Evolutionary conservation across 2,329 filamentous ascomycete genomes (phyloP), one percentile per base, ranked within the genome.

Genomic region (Massarina eburnea): DNA sequence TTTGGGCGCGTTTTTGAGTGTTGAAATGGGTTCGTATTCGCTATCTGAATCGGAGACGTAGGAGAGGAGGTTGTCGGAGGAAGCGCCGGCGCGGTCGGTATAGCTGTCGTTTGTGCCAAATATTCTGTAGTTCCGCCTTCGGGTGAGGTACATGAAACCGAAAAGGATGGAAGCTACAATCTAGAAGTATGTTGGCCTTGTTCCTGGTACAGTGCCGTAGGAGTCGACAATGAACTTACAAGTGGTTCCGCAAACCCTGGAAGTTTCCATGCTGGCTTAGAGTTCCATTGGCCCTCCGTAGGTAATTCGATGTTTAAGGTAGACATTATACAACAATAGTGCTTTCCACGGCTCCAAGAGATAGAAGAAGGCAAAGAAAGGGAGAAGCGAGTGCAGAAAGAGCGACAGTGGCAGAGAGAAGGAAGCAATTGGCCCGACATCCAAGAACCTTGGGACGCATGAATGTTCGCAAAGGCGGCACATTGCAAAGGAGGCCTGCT

Each of bases 121-220:
- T 43, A 79, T 70, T 29, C 68, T 68, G 54, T 67, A 78, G 46
- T 72, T 70, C 47, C 69, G 69, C 48, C 71, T 69, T 18, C 77
- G 69, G 10, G 76, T 80, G 45, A 78, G 59, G 48, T 73, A 69
- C 69, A 79, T 74, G 21, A 75, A 76, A 19, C 67, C 68, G 51
- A 78, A 66, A 45, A 79, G 72, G 43, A 80, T 79, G 30, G 62
- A 69, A n/a, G 75, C 66, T 9, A 80, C 76, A 51, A 79, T 76
- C 76, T 78, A 32, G 6, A 32, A 27, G 32, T 22, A 30, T 26
- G 39, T 26, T 12, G 33, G n/a, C 24, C 8, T 34, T 20, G 30
- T 39, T 42, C n/a, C 8, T 26, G 24, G 27, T 14, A 14, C 12
- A 8, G 27, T 30, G 27, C 12, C n/a, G 7, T 14, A 30, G 27